Percentiles rank a stretch among this genome's conserved stretches.
Evolutionary conservation across 352 stramenopile genomes (phyloP).

Genomic region (Pelagophyceae sp.): DNA sequence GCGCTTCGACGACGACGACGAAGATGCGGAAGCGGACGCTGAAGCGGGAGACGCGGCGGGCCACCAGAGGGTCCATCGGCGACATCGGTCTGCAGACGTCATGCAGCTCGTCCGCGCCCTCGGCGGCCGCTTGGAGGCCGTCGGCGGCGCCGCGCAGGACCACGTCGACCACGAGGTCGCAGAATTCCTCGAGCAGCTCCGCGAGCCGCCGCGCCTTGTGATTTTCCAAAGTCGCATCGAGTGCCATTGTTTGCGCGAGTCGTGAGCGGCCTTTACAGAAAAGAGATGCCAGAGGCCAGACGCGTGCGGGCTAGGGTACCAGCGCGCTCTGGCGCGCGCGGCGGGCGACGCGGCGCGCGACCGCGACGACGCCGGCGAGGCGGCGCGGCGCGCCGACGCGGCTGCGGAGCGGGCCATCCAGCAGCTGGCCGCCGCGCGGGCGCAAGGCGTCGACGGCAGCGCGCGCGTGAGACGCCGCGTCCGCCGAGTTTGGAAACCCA

Average conservation of each 20-base stretch:
- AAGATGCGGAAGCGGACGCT: not conserved
- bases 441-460: not conserved
- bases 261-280: too few species aligned
- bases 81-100: too few species aligned
- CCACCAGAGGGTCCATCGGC: too few species aligned
- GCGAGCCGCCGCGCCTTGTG: too few species aligned
- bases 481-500: too few species aligned
- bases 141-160: not conserved
- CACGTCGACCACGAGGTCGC: constrained; percentile 14
- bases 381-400: not conserved
- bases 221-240: too few species aligned
- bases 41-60: not conserved
- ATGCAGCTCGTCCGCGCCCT: not conserved
- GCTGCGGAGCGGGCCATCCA: not conserved
- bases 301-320: too few species aligned
- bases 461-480: too few species aligned
- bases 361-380: not conserved
- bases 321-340: not conserved
- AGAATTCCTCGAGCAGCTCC: constrained; percentile 9
- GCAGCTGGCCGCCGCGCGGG: not conserved
- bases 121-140: not conserved
- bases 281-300: too few species aligned
- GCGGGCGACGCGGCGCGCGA: not conserved
- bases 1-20: not conserved
- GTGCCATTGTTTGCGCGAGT: too few species aligned